Evolutionary conservation across 1,284 basidiomycete species (phyloP).

Genomic region (Schizophyllum commune): DNA sequence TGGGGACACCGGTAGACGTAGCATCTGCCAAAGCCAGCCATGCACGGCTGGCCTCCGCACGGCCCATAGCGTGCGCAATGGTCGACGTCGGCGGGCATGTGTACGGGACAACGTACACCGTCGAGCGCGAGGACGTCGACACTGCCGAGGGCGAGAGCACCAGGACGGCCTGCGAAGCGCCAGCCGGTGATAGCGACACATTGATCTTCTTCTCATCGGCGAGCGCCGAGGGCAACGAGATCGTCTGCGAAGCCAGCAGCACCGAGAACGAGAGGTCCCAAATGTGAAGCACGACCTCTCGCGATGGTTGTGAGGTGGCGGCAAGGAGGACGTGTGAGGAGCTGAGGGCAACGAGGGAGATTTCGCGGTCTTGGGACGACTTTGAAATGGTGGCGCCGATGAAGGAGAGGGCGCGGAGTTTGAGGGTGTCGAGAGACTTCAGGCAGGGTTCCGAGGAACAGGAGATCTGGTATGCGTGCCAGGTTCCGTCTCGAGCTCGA

Average conservation of each 20-base stretch:
- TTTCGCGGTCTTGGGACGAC: constrained; percentile 16
- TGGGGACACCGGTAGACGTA: background rate
- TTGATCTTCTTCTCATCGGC: constrained; percentile 26
- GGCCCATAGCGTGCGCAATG: constrained; percentile 10
- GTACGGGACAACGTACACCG: constrained; percentile 51
- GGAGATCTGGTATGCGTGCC: constrained; percentile 40
- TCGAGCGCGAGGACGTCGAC: constrained; percentile 31
- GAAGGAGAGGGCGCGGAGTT: constrained; percentile 32
- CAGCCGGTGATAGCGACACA: constrained; percentile 25
- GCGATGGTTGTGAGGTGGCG: constrained; percentile 27
- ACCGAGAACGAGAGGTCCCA: constrained; percentile 72
- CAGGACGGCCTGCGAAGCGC: constrained; percentile 46
- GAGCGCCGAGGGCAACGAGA: constrained; percentile 46
- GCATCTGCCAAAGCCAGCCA: constrained; percentile 17
- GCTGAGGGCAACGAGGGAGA: constrained; percentile 45
- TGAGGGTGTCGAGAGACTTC: constrained; percentile 23
- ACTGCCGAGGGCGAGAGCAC: constrained; percentile 35
- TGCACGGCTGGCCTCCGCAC: constrained; percentile 73
- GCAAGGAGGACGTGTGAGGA: constrained; percentile 61
- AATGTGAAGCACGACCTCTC: constrained; percentile 52
- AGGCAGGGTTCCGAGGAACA: constrained; percentile 6
- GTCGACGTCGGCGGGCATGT: constrained; percentile 27
- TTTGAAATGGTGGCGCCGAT: constrained; percentile 13
- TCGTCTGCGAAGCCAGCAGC: constrained; percentile 45
- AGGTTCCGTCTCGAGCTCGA: constrained; percentile 28